Base-by-base conservation (phyloP, 2,329 filamentous ascomycete species). In the Pyricularia grisea region DNA sequence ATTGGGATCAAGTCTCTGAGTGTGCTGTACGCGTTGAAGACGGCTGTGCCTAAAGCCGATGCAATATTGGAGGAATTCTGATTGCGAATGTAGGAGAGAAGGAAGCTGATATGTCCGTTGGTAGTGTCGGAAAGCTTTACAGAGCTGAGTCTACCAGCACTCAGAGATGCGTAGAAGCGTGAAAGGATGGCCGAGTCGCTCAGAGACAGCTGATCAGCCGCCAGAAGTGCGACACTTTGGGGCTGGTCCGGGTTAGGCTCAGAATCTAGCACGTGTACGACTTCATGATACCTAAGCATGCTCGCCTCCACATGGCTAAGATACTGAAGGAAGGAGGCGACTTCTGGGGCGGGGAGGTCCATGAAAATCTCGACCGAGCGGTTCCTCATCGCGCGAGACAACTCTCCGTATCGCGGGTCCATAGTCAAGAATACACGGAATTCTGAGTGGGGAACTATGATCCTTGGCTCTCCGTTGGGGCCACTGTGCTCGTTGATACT, bases 331-430 rank as follows among this genome's bases (percentile, higher is more conserved):
- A 78, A 80, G 2, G 73, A 67, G 2, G 77, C 75, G 1, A 73
- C 71, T 12, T 61, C 71, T 1, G 80, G 78, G 1, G 79, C 78
- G 4, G 80, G 75, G 7, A 78, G 78, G 71, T 88, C 83, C 65
- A 99, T 82, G 74, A 90, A 95, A 11, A 99, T 90, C 78, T 99
- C 96, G 30, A 97, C 85, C 66, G 93, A 93, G 77, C 95, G 88
- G 79, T 99, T 99, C 69, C 96, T 86, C 95, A 99, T 99, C 0
- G 95, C 95, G 71, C 95, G 87, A 3, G 95, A 99, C 10, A 99
- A 83, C 78, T 99, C 95, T 23, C 95, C 96, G 77, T 97, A 92
- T 67, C 90, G 88, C 65, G 95, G 90, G 77, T 99, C 94, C 82
- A 97, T 91, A 0, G 94, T 98, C 76, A 99, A 82, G 79, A 99